Base-by-base conservation (phyloP, 441 rosid genomes). In the Aquilaria agallochum region DNA sequence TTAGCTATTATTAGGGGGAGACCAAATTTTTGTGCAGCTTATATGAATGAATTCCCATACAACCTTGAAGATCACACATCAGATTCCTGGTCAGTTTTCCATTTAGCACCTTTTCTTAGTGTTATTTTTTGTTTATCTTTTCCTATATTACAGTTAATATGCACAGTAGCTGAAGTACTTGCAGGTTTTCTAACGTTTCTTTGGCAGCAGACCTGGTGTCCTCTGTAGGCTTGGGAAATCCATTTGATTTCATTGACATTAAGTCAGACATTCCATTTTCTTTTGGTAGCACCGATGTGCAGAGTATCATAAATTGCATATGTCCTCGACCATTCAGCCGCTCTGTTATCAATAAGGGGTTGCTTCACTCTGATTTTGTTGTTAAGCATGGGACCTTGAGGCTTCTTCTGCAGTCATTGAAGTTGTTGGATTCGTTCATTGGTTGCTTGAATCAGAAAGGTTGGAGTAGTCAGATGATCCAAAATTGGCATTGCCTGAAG, bases 31-130 rank as follows among this genome's bases (percentile, higher is more conserved):
- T 86, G 78, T 58, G 82, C 98, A 11, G 85, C 88, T 60, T 92
- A 89, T 73, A 59, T 90, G 83, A 86, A 83, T 61, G 95, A 86
- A 68, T 89, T 89, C 77, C 99, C 98, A 53, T 95, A 83, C 83
- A 88, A 73, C 73, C 85, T 92, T 64, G 96, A 92, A 74, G 91
- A 95, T 84, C 84, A 69, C 68, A 68, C 89, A 62, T 92, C 98
- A 12, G 82, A 89, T 56, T 67, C 71, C 72, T 95, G 99, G 99
- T 92, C 68, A 83, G 93, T 74, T 82, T 67, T 69, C 70, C 70
- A 40, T 49, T 53, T 52, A 45, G 55, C 59, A 65, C 54, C 64
- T 58, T 46, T 49, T 48, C 40, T 5, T 64, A 13, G 47, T 72
- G 63, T 42, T 49, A 51, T 67, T 11, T 69, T 65, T 48, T 60